Evolutionary conservation across 768 basidiomycete species (phyloP), one percentile per base, ranked within the genome.

Genomic region (Leccinum uliginosum): DNA sequence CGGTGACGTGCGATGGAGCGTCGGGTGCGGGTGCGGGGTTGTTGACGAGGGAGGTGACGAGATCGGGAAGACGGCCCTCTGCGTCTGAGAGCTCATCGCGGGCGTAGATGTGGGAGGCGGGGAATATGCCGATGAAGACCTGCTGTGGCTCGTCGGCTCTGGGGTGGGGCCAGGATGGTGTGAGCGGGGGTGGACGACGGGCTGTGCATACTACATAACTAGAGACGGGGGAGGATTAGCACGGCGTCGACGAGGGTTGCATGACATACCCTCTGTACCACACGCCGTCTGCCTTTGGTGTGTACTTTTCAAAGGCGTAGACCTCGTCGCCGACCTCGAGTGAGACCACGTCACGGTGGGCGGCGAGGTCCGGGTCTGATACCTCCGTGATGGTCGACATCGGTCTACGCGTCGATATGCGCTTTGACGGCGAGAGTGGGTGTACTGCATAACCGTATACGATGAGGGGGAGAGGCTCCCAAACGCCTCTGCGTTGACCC

Each of bases 291-390:
- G 82, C 83, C 53, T 91, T 77, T 11, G 88, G 86, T 0, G 80
- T 85, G 71, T 93, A 95, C 68, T 87, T 87, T 75, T 98, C 96
- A 66, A 98, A 98, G 17, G 94, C 93, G 73, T 98, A 98, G 32
- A 98, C 86, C 69, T 98, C 95, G 71, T 97, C 95, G 48, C 96
- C 96, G 27, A 98, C 89, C 63, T 97, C 94, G 55, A 98, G 81
- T 6, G 87, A 81, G 32, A 93, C 91, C 23, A 91, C 86, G 59
- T 91, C 89, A 53, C 83, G 79, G 74, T 86, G 80, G 0, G 83
- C 78, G 40, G 80, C 76, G 35, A 84, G 78, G 43, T 88, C 87
- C 53, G 85, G 86, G 19, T 80, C 79, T 3, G 80, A 78, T 21
- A 60, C 71, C 53, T 80, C 78, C 3, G 78, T 80, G 51, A 74